Evolutionary conservation across 306 rosid species (phyloP).

Genomic region (Quercus glauca): DNA sequence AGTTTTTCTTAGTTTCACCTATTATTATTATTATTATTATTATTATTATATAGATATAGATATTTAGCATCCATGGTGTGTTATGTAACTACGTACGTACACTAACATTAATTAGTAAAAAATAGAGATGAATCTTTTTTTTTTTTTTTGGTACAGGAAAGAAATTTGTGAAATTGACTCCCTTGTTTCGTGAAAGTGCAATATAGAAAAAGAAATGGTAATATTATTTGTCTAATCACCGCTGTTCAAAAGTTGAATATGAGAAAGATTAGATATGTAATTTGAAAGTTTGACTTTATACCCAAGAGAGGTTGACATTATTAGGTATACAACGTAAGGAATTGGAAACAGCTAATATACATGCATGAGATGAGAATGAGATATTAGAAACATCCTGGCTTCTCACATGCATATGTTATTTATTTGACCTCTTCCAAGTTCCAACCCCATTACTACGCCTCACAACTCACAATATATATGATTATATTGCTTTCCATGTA

Average conservation of each 20-base stretch:
- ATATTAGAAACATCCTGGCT: neutral
- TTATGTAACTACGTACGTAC: too few relatives aligned
- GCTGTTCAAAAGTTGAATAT: neutral
- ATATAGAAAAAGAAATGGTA: neutral
- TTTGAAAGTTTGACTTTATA: too few relatives aligned
- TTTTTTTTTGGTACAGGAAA: neutral
- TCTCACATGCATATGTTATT: neutral
- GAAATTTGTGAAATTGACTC: neutral
- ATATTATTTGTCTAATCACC: neutral
- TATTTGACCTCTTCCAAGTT: too few relatives aligned
- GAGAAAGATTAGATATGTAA: neutral
- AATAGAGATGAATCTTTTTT: too few relatives aligned
- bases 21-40: too few relatives aligned
- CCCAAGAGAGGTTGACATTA: neutral
- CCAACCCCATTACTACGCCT: too few relatives aligned
- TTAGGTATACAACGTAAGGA: neutral
- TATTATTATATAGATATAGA: too few relatives aligned
- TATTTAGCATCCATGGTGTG: too few relatives aligned
- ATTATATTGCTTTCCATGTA: too few relatives aligned
- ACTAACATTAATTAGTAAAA: too few relatives aligned
- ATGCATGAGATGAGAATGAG: neutral
- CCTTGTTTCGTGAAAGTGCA: too few relatives aligned
- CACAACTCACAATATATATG: too few relatives aligned
- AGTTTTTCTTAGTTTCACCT: accelerated
- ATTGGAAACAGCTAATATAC: neutral